Conservation (phyloP, 345 rosid genomes). For the Aquilaria malaccensis region DNA sequence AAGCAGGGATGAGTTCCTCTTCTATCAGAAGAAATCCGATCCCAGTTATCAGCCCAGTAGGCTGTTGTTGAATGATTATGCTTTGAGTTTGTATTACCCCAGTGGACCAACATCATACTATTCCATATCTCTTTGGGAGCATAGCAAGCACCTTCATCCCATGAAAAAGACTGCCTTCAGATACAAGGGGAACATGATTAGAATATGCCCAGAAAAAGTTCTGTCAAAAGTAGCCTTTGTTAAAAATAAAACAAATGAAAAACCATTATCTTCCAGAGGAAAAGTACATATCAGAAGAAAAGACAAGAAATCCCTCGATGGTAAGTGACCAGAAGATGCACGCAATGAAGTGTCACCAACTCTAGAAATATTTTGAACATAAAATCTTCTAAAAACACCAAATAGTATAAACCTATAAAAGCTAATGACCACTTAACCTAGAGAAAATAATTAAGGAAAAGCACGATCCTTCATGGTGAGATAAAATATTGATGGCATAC, state of each 20-base stretch:
- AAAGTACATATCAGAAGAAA: constrained; percentile 1
- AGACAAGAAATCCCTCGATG: background rate
- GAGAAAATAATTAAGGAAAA: no score
- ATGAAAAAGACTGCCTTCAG: constrained; percentile 86
- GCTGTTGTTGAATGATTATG: constrained; percentile 94
- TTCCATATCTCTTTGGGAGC: constrained; percentile 99
- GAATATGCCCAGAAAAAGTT: constrained; percentile 10
- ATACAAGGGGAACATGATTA: constrained; percentile 26
- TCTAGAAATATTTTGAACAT: no score
- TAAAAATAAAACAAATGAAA: background rate
- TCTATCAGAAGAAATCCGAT: constrained; percentile 52
- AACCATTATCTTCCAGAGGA: background rate
- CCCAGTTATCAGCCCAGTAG: constrained; percentile 88
- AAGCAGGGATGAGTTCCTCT: constrained; percentile 95
- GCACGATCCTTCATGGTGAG: no score
- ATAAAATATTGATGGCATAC: constrained; percentile 28
- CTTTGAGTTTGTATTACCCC: constrained; percentile 98
- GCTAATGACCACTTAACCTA: no score
- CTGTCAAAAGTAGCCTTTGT: background rate
- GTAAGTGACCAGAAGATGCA: background rate
- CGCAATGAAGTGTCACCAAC: constrained; percentile 1
- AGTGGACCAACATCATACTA: constrained; percentile 96
- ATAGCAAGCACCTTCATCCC: constrained; percentile 99
- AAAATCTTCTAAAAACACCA: no score
- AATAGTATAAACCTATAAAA: no score